These are phyloP conservation scores for Adansonia grandidieri DNA, from an alignment of 441 rosid species.

Conservation along the genomic window DNA sequence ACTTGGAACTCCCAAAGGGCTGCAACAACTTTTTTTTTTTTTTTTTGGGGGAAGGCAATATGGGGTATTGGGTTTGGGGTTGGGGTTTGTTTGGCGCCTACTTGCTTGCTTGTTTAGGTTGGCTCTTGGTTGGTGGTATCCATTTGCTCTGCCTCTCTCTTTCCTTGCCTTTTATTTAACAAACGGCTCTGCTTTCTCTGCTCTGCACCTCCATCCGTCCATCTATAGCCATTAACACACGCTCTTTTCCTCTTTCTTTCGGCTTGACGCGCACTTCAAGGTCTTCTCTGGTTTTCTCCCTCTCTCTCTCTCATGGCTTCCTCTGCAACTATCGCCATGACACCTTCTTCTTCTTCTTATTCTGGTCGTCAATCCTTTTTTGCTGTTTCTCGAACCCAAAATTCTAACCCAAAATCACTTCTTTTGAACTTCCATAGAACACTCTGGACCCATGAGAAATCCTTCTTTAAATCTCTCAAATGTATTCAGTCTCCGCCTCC, in stretches of 20 bases:
- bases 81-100: conserved; percentile 21
- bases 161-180: conserved; percentile 20
- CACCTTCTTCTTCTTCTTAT: conserved; percentile 34
- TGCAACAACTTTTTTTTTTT: too few relatives aligned
- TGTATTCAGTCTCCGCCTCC: conserved; percentile 36
- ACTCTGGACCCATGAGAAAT: conserved; percentile 21
- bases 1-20: too few relatives aligned
- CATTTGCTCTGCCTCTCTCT: background rate
- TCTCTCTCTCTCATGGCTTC: conserved; percentile 29
- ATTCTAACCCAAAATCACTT: conserved; percentile 28
- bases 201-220: background rate
- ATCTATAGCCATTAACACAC: background rate
- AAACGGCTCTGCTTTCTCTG: conserved; percentile 28
- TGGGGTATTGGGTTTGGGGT: background rate
- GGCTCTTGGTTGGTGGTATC: background rate
- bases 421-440: conserved; percentile 33
- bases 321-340: conserved; percentile 42
- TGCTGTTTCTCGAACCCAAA: conserved; percentile 36
- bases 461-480: conserved; percentile 39
- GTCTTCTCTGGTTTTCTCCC: background rate
- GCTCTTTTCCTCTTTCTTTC: background rate
- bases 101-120: background rate
- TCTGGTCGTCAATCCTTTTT: conserved; percentile 29
- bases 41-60: too few relatives aligned
- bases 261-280: conserved; percentile 15